Evolutionary conservation across 2,329 filamentous ascomycete genomes (phyloP).

Genomic region (Hypoxylon sp.): DNA sequence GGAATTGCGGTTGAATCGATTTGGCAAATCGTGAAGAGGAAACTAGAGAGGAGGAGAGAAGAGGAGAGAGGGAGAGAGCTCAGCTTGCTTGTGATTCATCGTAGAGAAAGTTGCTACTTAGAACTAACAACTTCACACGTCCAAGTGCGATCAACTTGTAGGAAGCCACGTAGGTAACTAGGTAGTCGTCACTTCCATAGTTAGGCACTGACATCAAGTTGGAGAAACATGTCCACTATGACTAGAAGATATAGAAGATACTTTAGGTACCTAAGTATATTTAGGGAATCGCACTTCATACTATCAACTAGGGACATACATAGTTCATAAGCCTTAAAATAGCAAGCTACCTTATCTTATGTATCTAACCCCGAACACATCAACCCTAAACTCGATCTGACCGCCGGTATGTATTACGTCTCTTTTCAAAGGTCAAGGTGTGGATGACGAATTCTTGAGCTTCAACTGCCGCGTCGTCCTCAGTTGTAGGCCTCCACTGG

Average conservation of each 20-base stretch:
- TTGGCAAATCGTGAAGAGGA: not conserved
- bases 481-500: constrained; percentile 35
- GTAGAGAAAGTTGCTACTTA: not conserved
- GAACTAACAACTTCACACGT: too few species aligned
- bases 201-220: not conserved
- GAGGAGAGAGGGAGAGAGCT: not conserved
- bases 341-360: not conserved
- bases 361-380: not conserved
- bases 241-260: too few species aligned
- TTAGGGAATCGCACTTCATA: not conserved
- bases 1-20: not conserved
- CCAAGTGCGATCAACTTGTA: not conserved
- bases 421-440: constrained; percentile 34
- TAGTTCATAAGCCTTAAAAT: not conserved
- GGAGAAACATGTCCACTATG: not conserved
- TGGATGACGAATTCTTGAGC: constrained; percentile 46
- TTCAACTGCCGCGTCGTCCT: not conserved
- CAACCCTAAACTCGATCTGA: not conserved
- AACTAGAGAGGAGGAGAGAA: not conserved
- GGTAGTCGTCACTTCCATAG: not conserved
- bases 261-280: not conserved
- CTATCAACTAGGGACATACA: not conserved
- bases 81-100: not conserved
- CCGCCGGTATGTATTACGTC: not conserved
- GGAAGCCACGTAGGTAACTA: not conserved